Evolutionary conservation across 2,329 filamentous ascomycete genomes (phyloP), one percentile per base, ranked within the genome.

Genomic region (Ophiostoma montium): DNA sequence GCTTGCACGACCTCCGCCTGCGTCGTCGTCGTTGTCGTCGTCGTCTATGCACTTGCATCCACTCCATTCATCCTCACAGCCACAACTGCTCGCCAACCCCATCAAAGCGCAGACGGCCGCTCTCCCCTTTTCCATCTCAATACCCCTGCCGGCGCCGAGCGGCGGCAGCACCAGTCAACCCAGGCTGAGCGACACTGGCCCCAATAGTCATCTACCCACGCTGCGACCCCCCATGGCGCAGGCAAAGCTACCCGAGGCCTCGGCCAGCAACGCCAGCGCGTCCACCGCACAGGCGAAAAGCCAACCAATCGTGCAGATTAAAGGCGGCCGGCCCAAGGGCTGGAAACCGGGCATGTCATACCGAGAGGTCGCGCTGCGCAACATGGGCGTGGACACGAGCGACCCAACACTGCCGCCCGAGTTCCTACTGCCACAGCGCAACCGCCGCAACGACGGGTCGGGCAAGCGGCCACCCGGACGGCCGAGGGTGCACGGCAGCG

Each of bases 301-400:
- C n/a, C n/a, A 36, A 33, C 19, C 10, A 21, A 16, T 9, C 16
- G 13, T 30, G 8, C 39, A 18, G 19, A 53, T 52, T 30, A 64
- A 65, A 49, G 62, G 66, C 35, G 73, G 74, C 8, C 65, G 74
- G 6, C 73, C 74, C 5, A 70, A 70, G 47, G 72, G 71, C 21
- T 74, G 65, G 64, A 65, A 60, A 46, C 58, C 59, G 2, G 63
- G 62, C 38, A 62, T 59, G 55, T 57, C 60, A 1, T 65, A 63
- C 52, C 49, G 55, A 3, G 52, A 55, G 12, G 54, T 54, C 35
- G 53, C 49, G 5, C 35, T 56, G 33, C 53, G 51, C 33, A 56
- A 56, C 19, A 10, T 51, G 19, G 53, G 54, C 3, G 6, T 52
- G 9, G 50, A 55, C 31, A 46, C 16, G 1, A 47, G 43, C 6